Evolutionary conservation across 2,329 filamentous ascomycete genomes (phyloP), one percentile per base, ranked within the genome.

Genomic region (Sporothrix pseudoabietina): DNA sequence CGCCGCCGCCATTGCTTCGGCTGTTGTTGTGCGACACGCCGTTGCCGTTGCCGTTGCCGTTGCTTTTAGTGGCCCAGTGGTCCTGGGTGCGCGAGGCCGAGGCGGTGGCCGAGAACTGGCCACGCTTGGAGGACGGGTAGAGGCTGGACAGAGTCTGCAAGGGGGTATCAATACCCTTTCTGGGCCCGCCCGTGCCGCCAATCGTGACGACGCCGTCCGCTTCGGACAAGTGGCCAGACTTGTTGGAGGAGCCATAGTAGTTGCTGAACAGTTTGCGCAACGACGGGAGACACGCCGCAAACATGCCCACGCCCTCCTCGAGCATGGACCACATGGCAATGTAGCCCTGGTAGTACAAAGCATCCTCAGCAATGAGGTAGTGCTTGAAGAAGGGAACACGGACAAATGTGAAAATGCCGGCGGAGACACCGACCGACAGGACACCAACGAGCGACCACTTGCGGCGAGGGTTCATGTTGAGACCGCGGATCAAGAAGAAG

Each of bases 401-500:
- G 1, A 83, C 78, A 35, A 84, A 79, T 0, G 82, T 81, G 0
- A 82, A 82, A 12, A 78, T 74, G 22, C 83, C 77, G 49, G 79
- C 80, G 73, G 83, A 82, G 5, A 82, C 63, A 26, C 75, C 73
- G 22, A 76, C 68, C 10, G 73, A 71, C 54, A 76, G 66, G 59
- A 76, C 71, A 26, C 19, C 12, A 39, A 76, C 65, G 22, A 76
- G 69, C 7, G 73, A 70, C 57, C 69, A 66, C 72, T 75, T 75
- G 35, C 49, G 71, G 59, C 73, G 73, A 3, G 49, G 3, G 16
- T 66, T 52, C 75, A 76, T 75, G 72, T 75, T 74, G 32, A 76
- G 74, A 26, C 70, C 65, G 61, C 72, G 73, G n/a, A 75, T 72
- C 22, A 74, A 57, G 35, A 76, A 75, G 39, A 72, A 76, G 2